Base-by-base conservation (phyloP, 2,329 filamentous ascomycete species). In the Scedosporium minutisporum region DNA sequence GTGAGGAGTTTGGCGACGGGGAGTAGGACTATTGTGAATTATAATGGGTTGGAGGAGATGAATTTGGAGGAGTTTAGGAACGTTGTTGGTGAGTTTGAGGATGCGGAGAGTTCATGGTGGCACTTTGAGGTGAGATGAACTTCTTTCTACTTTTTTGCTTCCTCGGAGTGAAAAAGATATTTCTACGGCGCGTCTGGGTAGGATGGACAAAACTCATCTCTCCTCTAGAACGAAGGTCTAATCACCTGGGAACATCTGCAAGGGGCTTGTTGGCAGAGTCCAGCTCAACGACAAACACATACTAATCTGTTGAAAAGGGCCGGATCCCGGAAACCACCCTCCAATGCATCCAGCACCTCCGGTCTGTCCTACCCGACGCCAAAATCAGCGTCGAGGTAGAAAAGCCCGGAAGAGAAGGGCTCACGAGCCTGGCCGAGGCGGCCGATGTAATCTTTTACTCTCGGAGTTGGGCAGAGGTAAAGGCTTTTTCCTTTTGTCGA, bases 381-480 rank as follows among this genome's bases (percentile, higher is more conserved):
- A 78, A 68, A 57, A 76, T 91, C 69, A 91, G 88, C 71, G 84
- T 91, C 62, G 89, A 91, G 72, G 76, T 88, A 51, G 88, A 91
- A 74, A 91, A 89, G 70, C 87, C 88, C 2, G 79, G 78, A 12
- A 80, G 88, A 10, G 71, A 74, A 29, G 86, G 85, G 2, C 77
- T 91, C 62, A 74, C 77, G 59, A 77, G 82, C 29, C 78, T 90
- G 58, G 86, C 86, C 27, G 76, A 77, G 44, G 77, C 81, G 67
- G 87, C 87, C 25, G 85, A 91, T 69, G 80, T 89, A 18, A 83
- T 91, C n/a, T 90, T 91, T 71, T 91, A 87, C 73, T 89, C 88
- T 12, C 83, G 81, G 68, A 79, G 78, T 60, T 91, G 88, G 88
- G 88, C 88, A 64, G 81, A 87, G 76, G 87, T 87, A 73, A 73